Evolutionary conservation across 306 rosid species (phyloP).

Genomic region (Rosa rugosa): DNA sequence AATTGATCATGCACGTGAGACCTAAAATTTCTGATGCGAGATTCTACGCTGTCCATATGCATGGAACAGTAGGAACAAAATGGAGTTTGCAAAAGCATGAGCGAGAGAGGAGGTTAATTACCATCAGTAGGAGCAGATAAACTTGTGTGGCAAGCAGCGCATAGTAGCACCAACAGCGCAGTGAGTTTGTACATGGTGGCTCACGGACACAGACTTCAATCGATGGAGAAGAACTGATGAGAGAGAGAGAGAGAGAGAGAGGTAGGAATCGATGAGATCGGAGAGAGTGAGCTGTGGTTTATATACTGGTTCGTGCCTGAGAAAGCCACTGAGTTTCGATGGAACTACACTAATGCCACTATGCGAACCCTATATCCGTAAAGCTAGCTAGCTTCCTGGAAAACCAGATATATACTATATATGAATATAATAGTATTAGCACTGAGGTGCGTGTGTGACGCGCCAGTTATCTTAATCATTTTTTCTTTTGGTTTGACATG

Average conservation of each 20-base stretch:
- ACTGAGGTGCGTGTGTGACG: too few species aligned
- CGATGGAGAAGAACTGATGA: not conserved
- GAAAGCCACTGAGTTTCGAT: slow-evolving; percentile 30
- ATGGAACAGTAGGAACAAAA: not conserved
- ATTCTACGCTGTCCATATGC: not conserved
- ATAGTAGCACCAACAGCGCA: slow-evolving; percentile 35
- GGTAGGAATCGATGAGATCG: slow-evolving; percentile 21
- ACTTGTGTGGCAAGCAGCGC: slow-evolving; percentile 41
- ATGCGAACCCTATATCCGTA: slow-evolving; percentile 8
- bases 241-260: not conserved
- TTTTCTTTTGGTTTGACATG: too few species aligned
- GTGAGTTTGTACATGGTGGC: slow-evolving; percentile 44
- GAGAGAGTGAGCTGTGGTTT: slow-evolving; percentile 25
- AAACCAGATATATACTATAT: not conserved
- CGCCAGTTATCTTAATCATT: too few species aligned
- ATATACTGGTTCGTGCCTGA: slow-evolving; percentile 35
- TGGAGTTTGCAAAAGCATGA: not conserved
- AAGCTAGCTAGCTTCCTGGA: not conserved
- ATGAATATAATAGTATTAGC: too few species aligned
- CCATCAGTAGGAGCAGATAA: slow-evolving; percentile 42
- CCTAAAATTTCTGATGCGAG: not conserved
- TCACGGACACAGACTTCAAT: not conserved
- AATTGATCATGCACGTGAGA: not conserved
- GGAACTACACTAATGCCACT: slow-evolving; percentile 51
- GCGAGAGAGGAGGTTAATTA: slow-evolving; percentile 15